These are phyloP conservation scores for Solanum hybrid DNA, from an alignment of 305 asterid species.

Conservation along the genomic window DNA sequence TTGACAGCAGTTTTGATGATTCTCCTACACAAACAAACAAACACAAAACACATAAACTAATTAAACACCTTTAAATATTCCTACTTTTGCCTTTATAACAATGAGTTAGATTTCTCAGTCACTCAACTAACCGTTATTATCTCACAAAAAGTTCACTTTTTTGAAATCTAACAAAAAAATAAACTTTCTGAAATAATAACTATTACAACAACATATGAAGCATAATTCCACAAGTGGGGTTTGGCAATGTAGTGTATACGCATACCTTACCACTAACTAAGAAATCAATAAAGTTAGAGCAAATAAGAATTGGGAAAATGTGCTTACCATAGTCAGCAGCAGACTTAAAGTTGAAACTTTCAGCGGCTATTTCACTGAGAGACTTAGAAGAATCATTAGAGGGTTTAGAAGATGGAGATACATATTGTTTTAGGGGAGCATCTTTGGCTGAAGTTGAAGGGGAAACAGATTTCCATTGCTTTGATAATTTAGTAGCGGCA, in stretches of 20 bases:
- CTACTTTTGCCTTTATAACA: not conserved
- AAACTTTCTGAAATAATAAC: not conserved
- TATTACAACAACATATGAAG: not conserved
- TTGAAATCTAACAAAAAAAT: not conserved
- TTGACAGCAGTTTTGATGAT: not conserved
- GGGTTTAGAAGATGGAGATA: conserved; percentile 21
- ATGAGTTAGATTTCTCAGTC: not conserved
- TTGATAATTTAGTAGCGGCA: conserved; percentile 24
- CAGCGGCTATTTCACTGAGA: conserved; percentile 24
- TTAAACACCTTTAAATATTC: not conserved
- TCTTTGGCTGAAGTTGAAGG: conserved; percentile 20
- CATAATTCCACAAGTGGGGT: not conserved
- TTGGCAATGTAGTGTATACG: not conserved
- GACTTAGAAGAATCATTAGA: conserved; percentile 8
- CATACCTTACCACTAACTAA: not conserved
- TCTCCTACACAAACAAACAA: not conserved
- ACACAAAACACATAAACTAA: not conserved
- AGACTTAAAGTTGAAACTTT: conserved; percentile 26
- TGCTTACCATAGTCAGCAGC: conserved; percentile 30
- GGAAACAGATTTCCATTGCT: conserved; percentile 8
- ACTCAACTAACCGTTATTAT: not conserved
- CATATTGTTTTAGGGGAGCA: conserved; percentile 28
- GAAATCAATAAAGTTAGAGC: not conserved
- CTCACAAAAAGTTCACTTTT: not conserved
- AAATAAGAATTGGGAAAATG: not conserved